phyloP scores from a whole-genome alignment of 768 basidiomycete species.

The Leccinum truebloodii region DNA sequence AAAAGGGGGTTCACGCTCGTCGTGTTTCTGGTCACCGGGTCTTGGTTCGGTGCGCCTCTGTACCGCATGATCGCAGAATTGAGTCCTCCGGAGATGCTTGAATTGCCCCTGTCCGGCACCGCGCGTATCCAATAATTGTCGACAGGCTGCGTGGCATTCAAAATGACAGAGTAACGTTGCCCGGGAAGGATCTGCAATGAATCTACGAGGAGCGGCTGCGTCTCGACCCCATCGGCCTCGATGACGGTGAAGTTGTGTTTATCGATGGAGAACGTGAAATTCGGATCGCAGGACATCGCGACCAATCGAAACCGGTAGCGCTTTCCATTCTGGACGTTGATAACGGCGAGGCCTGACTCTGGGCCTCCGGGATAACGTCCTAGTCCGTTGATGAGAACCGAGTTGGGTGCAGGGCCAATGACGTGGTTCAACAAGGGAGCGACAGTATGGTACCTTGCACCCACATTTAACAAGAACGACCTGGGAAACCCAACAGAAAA shows the following conservation, averaged over 20 bases:
- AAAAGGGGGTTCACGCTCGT: constrained; percentile 26
- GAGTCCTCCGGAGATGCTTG: constrained; percentile 38
- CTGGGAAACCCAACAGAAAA: not conserved
- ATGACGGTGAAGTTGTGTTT: constrained; percentile 40
- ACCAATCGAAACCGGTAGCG: constrained; percentile 54
- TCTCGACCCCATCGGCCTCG: constrained; percentile 51
- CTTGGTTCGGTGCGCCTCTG: constrained; percentile 36
- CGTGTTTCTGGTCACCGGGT: constrained; percentile 41
- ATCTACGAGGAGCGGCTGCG: constrained; percentile 43
- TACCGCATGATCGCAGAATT: constrained; percentile 60
- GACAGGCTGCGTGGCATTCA: constrained; percentile 44
- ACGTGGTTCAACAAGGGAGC: constrained; percentile 23
- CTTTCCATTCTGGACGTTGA: constrained; percentile 38
- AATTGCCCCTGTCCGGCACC: constrained; percentile 23
- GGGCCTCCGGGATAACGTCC: constrained; percentile 38
- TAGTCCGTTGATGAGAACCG: constrained; percentile 35
- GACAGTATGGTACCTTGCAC: constrained; percentile 23
- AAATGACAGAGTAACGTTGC: constrained; percentile 45
- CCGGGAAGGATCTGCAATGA: constrained; percentile 34
- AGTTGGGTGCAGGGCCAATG: constrained; percentile 13
- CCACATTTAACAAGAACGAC: not conserved
- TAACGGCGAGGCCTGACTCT: constrained; percentile 36
- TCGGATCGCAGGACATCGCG: constrained; percentile 45
- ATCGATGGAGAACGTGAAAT: constrained; percentile 48
- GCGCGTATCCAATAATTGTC: constrained; percentile 60